Evolutionary conservation across 202 grass and related monocot genomes (phyloP).

Genomic region (Zoysia matrella): DNA sequence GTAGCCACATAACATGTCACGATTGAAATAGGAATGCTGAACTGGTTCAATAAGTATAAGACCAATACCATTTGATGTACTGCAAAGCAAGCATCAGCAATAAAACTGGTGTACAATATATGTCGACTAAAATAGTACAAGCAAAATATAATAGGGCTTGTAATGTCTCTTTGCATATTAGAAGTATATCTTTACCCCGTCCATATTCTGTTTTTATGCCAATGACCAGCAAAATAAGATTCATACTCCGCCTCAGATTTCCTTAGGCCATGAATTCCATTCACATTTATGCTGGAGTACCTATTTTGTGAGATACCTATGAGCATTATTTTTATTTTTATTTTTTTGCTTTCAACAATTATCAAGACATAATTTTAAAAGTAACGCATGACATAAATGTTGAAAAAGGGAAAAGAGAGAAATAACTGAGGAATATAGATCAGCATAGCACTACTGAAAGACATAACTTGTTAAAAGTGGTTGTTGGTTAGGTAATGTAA

Average conservation of each 20-base stretch:
- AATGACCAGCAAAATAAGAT: conserved; percentile 61
- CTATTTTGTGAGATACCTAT: conserved; percentile 47
- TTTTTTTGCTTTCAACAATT: conserved; percentile 18
- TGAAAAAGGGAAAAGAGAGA: background rate
- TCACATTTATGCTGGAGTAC: conserved; percentile 51
- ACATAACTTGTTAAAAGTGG: conserved; percentile 2
- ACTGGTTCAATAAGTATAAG: conserved; percentile 62
- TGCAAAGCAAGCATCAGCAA: conserved; percentile 34
- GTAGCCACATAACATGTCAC: conserved; percentile 59
- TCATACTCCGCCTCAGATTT: conserved; percentile 60
- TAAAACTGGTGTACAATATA: background rate
- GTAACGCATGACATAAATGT: background rate
- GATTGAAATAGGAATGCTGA: conserved; percentile 56
- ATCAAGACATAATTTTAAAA: conserved; percentile 17
- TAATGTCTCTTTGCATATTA: conserved; percentile 13
- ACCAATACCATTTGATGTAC: conserved; percentile 51
- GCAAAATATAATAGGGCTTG: background rate
- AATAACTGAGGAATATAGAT: background rate
- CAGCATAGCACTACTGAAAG: conserved; percentile 14
- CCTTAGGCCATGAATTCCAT: conserved; percentile 51
- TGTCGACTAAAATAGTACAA: conserved; percentile 22
- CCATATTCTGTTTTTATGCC: conserved; percentile 72
- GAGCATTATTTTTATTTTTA: background rate
- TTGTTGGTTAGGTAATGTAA: background rate
- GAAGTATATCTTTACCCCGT: conserved; percentile 57